phyloP scores from a whole-genome alignment of 2,329 filamentous ascomycete genomes.

The Fusarium algeriense region DNA sequence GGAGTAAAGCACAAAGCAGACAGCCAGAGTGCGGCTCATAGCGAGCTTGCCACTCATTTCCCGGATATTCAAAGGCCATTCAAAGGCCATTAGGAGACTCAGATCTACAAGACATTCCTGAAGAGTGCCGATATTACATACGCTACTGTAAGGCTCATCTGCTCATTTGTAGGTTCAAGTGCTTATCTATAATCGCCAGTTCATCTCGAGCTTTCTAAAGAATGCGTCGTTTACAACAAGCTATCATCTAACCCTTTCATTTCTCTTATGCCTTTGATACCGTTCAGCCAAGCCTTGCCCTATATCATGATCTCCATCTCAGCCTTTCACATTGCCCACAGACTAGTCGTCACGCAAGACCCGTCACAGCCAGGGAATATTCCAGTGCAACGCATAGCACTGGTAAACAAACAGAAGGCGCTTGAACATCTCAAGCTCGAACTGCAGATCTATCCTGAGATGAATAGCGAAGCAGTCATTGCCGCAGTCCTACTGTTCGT shows the following conservation, averaged over 20 bases:
- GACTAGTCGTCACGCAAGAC: fast-evolving
- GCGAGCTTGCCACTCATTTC: neutral
- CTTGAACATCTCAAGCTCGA: fast-evolving
- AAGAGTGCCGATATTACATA: neutral
- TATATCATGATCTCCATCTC: neutral
- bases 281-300: fast-evolving
- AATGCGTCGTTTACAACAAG: neutral
- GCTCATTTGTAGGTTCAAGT: too few species aligned
- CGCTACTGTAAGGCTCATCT: neutral
- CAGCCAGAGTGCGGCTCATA: neutral
- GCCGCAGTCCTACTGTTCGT: fast-evolving
- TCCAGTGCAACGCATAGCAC: neutral
- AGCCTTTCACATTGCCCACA: neutral
- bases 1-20: too few species aligned
- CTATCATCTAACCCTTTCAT: neutral
- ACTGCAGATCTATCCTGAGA: neutral
- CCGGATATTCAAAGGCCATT: fast-evolving
- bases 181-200: neutral
- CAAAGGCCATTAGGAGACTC: fast-evolving
- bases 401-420: neutral
- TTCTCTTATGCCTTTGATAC: neutral
- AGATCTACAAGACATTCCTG: neutral
- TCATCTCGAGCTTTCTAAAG: neutral
- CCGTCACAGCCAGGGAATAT: neutral
- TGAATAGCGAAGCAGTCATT: fast-evolving